A percentile compares a stretch with the other conserved stretches of the same genome.
Evolutionary conservation across 352 stramenopile species (phyloP).

Genomic region (Phytopythium aichiense): DNA sequence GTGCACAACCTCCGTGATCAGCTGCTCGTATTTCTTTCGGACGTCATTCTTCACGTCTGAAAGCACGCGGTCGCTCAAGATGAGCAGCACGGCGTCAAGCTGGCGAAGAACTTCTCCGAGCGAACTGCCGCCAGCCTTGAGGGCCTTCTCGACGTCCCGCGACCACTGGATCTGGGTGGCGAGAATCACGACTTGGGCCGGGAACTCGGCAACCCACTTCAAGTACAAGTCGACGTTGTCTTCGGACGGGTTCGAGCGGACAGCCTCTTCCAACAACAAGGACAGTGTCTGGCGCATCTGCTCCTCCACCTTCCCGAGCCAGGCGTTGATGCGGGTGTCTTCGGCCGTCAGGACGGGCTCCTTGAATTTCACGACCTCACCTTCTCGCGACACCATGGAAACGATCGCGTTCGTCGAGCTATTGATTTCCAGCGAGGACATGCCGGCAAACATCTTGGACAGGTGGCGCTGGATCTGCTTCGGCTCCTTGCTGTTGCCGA

Average conservation of each 20-base stretch:
- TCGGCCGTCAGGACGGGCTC: constrained; percentile 90
- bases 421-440: constrained; percentile 91
- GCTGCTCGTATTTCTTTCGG: constrained; percentile 99
- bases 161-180: constrained; percentile 98
- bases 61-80: constrained; percentile 96
- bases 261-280: constrained; percentile 91
- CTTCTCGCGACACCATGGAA: constrained; percentile 98
- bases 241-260: constrained; percentile 77
- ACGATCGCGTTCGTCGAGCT: constrained; percentile 65
- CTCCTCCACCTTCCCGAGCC: constrained; percentile 96
- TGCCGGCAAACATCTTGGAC: constrained; percentile 99
- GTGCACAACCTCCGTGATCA: constrained; percentile 99
- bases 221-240: constrained; percentile 88
- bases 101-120: constrained; percentile 49
- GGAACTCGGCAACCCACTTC: constrained; percentile 96
- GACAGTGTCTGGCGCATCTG: constrained; percentile 97
- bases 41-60: constrained; percentile 92
- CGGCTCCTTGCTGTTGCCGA: constrained; percentile 98
- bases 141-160: constrained; percentile 88
- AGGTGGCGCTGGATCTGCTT: constrained; percentile 96
- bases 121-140: constrained; percentile 63
- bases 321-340: constrained; percentile 92
- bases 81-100: constrained; percentile 86
- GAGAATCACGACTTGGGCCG: constrained; percentile 98
- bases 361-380: constrained; percentile 95